These are phyloP conservation scores for Pythium vanterpoolii DNA, from an alignment of 352 stramenopile genomes.

Conservation along the genomic window DNA sequence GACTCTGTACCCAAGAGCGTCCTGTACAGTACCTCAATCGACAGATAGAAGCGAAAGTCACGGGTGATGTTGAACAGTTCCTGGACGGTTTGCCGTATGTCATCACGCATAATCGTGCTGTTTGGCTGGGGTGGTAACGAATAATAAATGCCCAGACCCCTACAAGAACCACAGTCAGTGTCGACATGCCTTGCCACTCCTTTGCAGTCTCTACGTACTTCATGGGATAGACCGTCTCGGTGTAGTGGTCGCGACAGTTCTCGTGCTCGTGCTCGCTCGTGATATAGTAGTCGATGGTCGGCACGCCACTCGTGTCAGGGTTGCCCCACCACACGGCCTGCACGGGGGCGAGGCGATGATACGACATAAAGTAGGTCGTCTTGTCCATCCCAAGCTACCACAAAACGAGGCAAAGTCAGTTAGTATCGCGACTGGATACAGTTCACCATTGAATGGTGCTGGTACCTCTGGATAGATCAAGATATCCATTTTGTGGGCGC, in stretches of 20 bases:
- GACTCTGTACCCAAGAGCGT: background rate
- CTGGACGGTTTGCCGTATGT: constrained; percentile 44
- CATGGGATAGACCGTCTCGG: constrained; percentile 52
- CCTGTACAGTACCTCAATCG: constrained; percentile 46
- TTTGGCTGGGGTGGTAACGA: constrained; percentile 36
- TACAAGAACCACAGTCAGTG: constrained; percentile 18
- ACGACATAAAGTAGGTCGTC: constrained; percentile 72
- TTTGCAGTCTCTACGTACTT: constrained; percentile 34
- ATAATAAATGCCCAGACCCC: constrained; percentile 68
- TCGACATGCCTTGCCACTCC: background rate
- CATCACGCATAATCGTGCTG: constrained; percentile 32
- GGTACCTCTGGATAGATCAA: constrained; percentile 70
- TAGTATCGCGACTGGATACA: background rate
- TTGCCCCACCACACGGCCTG: constrained; percentile 80
- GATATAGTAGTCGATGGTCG: constrained; percentile 66
- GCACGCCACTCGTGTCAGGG: constrained; percentile 64
- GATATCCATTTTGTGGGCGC: constrained; percentile 47
- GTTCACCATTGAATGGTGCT: background rate
- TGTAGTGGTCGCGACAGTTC: constrained; percentile 48
- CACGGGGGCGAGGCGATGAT: constrained; percentile 55
- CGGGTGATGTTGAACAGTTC: constrained; percentile 52
- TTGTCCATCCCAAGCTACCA: constrained; percentile 72
- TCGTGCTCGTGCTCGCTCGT: constrained; percentile 63
- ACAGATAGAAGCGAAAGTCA: constrained; percentile 63
- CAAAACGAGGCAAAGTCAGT: constrained; percentile 3